Evolutionary conservation across 306 rosid genomes (phyloP).

Genomic region (Corylus heterophylla): DNA sequence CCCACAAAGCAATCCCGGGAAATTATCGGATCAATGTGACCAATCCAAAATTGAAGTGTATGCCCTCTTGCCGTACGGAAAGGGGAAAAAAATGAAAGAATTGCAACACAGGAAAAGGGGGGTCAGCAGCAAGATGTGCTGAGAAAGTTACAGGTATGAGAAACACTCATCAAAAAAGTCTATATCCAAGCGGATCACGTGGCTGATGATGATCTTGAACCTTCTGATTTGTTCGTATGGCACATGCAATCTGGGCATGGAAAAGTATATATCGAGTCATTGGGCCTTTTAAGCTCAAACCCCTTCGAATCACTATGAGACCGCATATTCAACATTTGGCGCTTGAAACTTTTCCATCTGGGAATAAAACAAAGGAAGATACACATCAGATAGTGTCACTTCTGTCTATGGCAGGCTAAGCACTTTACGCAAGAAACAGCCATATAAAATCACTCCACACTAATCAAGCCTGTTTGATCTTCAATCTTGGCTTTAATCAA

Average conservation of each 20-base stretch:
- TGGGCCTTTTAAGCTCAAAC: conserved; percentile 81
- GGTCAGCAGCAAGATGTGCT: conserved; percentile 58
- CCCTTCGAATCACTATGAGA: conserved; percentile 94
- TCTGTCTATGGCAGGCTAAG: neutral
- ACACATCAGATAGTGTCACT: conserved; percentile 21
- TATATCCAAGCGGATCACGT: conserved; percentile 45
- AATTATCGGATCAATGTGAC: conserved; percentile 49
- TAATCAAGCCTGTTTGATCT: neutral
- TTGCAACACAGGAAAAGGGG: conserved; percentile 41
- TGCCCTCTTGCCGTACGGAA: conserved; percentile 50
- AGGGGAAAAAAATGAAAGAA: conserved; percentile 63
- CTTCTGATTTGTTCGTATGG: conserved; percentile 63
- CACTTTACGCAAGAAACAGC: neutral
- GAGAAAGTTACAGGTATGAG: conserved; percentile 39
- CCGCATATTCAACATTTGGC: conserved; percentile 80
- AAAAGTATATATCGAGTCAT: conserved; percentile 84
- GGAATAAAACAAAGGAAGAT: conserved; percentile 27
- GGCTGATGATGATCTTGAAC: conserved; percentile 48
- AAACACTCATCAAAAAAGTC: conserved; percentile 35
- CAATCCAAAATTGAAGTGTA: conserved; percentile 44
- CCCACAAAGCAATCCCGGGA: conserved; percentile 45
- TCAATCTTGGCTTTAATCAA: neutral
- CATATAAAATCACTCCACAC: neutral
- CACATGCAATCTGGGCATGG: conserved; percentile 99
- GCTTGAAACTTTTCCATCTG: conserved; percentile 93